phyloP scores from a whole-genome alignment of 2,329 filamentous ascomycete species.

The Raffaelea deltoideospora region DNA sequence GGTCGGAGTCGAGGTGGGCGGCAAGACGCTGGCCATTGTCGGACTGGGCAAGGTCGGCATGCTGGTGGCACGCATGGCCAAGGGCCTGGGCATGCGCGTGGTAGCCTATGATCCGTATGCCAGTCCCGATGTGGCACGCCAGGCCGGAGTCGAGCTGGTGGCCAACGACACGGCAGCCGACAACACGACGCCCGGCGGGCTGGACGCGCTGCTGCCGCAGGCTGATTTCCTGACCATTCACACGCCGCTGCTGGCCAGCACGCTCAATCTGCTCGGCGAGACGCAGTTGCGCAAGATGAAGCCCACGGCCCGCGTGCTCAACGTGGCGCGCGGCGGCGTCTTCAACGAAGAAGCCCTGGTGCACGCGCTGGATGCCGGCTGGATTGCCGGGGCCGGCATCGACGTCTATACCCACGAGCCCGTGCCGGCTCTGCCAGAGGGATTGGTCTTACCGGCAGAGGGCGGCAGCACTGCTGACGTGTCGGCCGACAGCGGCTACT shows the following conservation, averaged over 20 bases:
- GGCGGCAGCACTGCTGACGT: too few species aligned
- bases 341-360: conserved; percentile 64
- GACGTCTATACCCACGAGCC: conserved; percentile 72
- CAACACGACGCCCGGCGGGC: conserved; percentile 3
- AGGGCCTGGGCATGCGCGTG: conserved; percentile 62
- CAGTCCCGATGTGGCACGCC: conserved; percentile 52
- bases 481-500: conserved; percentile 26
- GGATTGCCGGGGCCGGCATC: conserved; percentile 61
- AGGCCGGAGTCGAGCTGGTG: conserved; percentile 51
- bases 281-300: conserved; percentile 59
- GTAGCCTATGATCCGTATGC: conserved; percentile 66
- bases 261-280: conserved; percentile 56
- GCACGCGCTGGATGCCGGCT: conserved; percentile 51
- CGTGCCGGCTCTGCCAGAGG: too few species aligned
- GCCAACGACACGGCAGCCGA: neutral
- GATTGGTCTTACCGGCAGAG: too few species aligned
- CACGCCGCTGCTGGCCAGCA: conserved; percentile 64
- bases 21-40: conserved; percentile 62
- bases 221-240: conserved; percentile 71
- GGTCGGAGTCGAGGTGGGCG: conserved; percentile 63
- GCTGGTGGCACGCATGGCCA: conserved; percentile 65
- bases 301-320: conserved; percentile 55
- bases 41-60: conserved; percentile 74
- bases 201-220: conserved; percentile 46
- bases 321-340: conserved; percentile 67